phyloP scores from a whole-genome alignment of 2,329 filamentous ascomycete genomes.

The Apiospora kogelbergensis region DNA sequence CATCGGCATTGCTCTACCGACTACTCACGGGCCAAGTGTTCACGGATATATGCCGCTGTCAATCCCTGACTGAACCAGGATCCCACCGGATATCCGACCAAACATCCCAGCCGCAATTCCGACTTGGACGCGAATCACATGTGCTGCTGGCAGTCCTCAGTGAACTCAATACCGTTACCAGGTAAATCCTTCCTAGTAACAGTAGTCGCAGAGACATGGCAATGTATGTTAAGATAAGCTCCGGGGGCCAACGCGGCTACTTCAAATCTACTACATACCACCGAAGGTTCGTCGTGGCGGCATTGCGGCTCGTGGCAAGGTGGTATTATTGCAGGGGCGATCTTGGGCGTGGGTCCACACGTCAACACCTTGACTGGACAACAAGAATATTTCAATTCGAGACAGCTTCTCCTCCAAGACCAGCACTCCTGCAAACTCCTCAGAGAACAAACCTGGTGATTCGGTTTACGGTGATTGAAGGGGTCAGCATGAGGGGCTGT shows the following conservation, averaged over 20 bases:
- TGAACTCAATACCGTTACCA: neutral
- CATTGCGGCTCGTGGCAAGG: neutral
- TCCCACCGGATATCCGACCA: neutral
- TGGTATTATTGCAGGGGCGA: slow-evolving; percentile 2
- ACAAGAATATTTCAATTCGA: neutral
- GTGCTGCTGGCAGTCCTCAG: neutral
- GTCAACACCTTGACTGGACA: neutral
- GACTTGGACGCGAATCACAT: neutral
- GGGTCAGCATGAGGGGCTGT: neutral
- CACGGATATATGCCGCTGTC: slow-evolving; percentile 7
- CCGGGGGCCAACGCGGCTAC: neutral
- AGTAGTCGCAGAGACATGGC: neutral
- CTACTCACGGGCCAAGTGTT: slow-evolving; percentile 2
- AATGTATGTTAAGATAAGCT: neutral
- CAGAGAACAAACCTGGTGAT: neutral
- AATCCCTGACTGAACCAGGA: neutral
- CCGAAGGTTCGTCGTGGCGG: neutral
- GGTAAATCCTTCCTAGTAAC: neutral
- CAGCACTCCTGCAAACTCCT: neutral
- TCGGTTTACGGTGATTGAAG: neutral
- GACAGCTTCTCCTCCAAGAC: neutral
- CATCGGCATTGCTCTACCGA: neutral
- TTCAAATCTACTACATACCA: neutral
- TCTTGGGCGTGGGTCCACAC: neutral
- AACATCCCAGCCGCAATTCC: neutral